Evolutionary conservation across 139 green algal genomes (phyloP).

Genomic region (Picochlorum sp.): DNA sequence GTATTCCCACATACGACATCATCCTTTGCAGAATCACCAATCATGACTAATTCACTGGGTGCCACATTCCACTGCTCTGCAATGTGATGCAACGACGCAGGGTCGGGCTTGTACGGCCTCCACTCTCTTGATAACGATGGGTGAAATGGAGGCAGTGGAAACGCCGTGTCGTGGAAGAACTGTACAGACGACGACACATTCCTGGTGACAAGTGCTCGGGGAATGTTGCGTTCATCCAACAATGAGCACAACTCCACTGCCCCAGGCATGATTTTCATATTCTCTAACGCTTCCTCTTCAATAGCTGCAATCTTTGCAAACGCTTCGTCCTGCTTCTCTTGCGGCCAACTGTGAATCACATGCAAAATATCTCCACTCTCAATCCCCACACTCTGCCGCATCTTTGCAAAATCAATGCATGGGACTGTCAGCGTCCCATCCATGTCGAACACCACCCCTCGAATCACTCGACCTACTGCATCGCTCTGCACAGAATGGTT

Average conservation of each 20-base stretch:
- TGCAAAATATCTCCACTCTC: conserved; percentile 23
- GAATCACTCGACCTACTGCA: conserved; percentile 1
- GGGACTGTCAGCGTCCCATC: conserved; percentile 28
- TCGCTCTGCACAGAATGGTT: not conserved
- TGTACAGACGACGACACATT: conserved; percentile 44
- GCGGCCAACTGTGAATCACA: conserved; percentile 1
- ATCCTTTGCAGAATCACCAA: conserved; percentile 72
- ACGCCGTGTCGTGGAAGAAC: conserved; percentile 49
- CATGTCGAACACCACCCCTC: conserved; percentile 28
- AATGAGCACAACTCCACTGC: conserved; percentile 48
- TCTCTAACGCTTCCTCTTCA: conserved; percentile 40
- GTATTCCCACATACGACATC: conserved; percentile 65
- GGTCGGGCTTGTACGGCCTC: conserved; percentile 33
- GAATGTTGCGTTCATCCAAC: conserved; percentile 44
- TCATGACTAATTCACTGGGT: conserved; percentile 59
- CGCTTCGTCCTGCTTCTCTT: not conserved
- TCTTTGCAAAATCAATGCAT: conserved; percentile 34
- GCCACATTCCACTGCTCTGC: conserved; percentile 57
- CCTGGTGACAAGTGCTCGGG: conserved; percentile 56
- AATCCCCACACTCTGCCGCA: conserved; percentile 17
- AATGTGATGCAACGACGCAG: conserved; percentile 71
- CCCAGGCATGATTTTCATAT: conserved; percentile 74
- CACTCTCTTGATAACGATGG: conserved; percentile 62
- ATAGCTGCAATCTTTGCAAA: conserved; percentile 15
- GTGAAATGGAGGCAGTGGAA: conserved; percentile 46